Evolutionary conservation across 1,284 basidiomycete species (phyloP).

Genomic region (Neonothopanus nambi): DNA sequence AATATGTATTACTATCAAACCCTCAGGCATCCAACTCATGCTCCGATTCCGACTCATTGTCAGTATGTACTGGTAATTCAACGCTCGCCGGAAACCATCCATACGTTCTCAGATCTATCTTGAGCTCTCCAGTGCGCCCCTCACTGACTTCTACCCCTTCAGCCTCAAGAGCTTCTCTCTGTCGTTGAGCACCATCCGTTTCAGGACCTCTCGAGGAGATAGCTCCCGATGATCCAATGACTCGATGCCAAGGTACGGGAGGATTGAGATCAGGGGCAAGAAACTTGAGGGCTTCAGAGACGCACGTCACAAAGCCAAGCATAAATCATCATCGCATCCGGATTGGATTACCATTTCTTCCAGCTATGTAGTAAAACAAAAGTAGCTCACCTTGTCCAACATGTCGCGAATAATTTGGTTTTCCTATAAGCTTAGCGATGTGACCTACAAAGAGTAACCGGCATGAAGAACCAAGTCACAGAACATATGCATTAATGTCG

Average conservation of each 20-base stretch:
- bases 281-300: slow-evolving; percentile 77
- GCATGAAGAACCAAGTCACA: slow-evolving; percentile 1
- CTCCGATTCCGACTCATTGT: no score
- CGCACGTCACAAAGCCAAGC: no score
- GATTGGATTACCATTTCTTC: neutral
- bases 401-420: slow-evolving; percentile 80
- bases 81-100: slow-evolving; percentile 45
- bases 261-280: slow-evolving; percentile 57
- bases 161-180: slow-evolving; percentile 63
- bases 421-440: slow-evolving; percentile 80
- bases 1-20: no score
- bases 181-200: slow-evolving; percentile 59
- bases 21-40: no score
- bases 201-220: slow-evolving; percentile 84
- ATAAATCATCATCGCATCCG: no score
- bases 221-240: slow-evolving; percentile 62
- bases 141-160: slow-evolving; percentile 69
- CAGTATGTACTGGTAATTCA: no score
- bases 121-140: slow-evolving; percentile 42
- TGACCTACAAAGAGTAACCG: slow-evolving; percentile 51
- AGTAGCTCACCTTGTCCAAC: slow-evolving; percentile 76
- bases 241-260: slow-evolving; percentile 76
- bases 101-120: slow-evolving; percentile 37
- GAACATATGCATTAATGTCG: no score
- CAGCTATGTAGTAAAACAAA: neutral